A percentile compares a stretch with the other conserved stretches of the same genome.
Evolutionary conservation across 129 eudicot genomes (phyloP).

Genomic region (Tagetes patula): DNA sequence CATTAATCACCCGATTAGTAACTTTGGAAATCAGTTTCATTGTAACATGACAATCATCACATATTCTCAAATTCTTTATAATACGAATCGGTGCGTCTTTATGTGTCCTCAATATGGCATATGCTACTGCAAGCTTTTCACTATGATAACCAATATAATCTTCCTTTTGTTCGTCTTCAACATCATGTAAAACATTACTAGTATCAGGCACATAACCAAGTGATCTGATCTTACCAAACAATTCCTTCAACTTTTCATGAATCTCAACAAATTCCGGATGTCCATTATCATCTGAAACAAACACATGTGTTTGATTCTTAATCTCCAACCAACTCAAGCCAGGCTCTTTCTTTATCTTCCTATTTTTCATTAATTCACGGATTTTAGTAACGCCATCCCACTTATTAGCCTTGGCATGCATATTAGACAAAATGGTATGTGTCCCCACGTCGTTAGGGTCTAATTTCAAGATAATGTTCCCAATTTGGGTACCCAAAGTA

Average conservation of each 20-base stretch:
- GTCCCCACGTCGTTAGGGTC: conserved; percentile 62
- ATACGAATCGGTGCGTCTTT: conserved; percentile 45
- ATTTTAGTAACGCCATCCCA: conserved; percentile 14
- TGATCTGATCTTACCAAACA: conserved; percentile 44
- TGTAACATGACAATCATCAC: conserved; percentile 54
- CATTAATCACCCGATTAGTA: conserved; percentile 43
- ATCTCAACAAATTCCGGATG: conserved; percentile 53
- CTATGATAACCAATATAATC: conserved; percentile 58
- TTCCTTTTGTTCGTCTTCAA: conserved; percentile 67
- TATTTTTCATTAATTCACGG: conserved; percentile 18
- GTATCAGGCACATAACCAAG: conserved; percentile 58
- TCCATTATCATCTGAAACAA: conserved; percentile 45
- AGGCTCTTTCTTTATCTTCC: conserved; percentile 30
- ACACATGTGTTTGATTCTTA: conserved; percentile 30
- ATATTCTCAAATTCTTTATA: conserved; percentile 25
- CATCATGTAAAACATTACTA: conserved; percentile 55
- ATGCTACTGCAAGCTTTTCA: conserved; percentile 69
- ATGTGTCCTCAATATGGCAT: conserved; percentile 57
- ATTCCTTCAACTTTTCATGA: conserved; percentile 54
- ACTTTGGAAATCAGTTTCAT: conserved; percentile 51
- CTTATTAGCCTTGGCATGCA: conserved; percentile 56
- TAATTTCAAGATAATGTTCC: conserved; percentile 41
- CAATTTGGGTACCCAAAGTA: conserved; percentile 49
- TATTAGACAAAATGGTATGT: conserved; percentile 52
- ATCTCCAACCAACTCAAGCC: conserved; percentile 32